phyloP scores from a whole-genome alignment of 805 yeast species.

The Peterozyma toletana region DNA sequence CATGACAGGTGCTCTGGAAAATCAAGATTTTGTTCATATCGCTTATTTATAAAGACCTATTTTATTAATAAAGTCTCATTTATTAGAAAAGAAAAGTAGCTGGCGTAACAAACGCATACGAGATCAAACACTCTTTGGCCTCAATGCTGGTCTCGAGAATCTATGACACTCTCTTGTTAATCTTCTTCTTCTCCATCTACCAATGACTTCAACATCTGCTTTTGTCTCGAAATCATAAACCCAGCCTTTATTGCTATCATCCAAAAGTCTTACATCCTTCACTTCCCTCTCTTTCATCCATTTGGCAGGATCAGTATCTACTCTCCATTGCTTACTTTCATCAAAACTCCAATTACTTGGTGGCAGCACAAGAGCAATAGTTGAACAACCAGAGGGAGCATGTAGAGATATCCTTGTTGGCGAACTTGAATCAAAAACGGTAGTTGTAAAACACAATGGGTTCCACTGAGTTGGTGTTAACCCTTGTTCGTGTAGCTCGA shows the following conservation, averaged over 20 bases:
- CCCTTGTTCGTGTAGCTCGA: constrained; percentile 65
- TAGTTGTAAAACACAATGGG: constrained; percentile 47
- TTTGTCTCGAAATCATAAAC: constrained; percentile 38
- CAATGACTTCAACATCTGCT: background rate
- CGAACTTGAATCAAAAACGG: constrained; percentile 46
- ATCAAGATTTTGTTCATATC: too few species aligned
- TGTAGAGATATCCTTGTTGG: constrained; percentile 35
- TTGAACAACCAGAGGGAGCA: constrained; percentile 59
- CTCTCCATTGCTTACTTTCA: constrained; percentile 51
- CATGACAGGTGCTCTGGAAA: constrained; percentile 16
- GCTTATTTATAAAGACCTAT: too few species aligned
- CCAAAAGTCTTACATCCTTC: constrained; percentile 19
- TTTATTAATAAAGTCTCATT: background rate
- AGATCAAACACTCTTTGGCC: constrained; percentile 11
- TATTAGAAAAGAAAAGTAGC: too few species aligned
- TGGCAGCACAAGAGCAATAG: constrained; percentile 48
- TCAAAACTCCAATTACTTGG: constrained; percentile 75
- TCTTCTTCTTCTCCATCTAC: constrained; percentile 48
- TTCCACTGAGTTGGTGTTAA: constrained; percentile 56
- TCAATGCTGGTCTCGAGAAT: constrained; percentile 30
- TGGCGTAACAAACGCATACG: too few species aligned
- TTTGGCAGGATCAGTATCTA: constrained; percentile 43
- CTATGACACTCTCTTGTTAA: constrained; percentile 44
- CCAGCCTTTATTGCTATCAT: constrained; percentile 36
- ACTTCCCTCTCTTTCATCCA: constrained; percentile 48